These are phyloP conservation scores for Linnemannia zychae DNA, from an alignment of 192 early-diverging fungal genomes.

Conservation along the genomic window DNA sequence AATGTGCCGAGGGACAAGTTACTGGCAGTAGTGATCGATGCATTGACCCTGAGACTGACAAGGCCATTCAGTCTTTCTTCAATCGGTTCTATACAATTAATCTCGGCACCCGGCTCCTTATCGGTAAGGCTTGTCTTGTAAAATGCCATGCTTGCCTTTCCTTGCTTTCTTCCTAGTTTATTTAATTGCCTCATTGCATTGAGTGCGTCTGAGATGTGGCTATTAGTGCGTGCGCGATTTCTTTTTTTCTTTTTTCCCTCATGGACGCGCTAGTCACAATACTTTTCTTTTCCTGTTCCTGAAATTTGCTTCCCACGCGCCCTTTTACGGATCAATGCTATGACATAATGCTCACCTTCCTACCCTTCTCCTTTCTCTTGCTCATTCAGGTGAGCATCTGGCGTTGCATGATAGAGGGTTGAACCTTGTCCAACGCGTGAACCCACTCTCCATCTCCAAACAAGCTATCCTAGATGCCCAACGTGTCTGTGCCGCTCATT, in stretches of 20 bases:
- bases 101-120: slow-evolving; percentile 72
- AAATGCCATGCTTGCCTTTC: not conserved
- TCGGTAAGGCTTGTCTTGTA: slow-evolving; percentile 33
- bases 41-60: slow-evolving; percentile 59
- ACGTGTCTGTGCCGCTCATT: slow-evolving; percentile 60
- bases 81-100: slow-evolving; percentile 74
- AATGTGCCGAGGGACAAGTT: not conserved
- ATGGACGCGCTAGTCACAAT: not conserved
- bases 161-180: not conserved
- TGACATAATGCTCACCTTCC: not conserved
- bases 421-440: slow-evolving; percentile 70
- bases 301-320: not conserved
- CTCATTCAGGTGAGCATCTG: slow-evolving; percentile 63
- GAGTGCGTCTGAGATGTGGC: not conserved
- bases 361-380: not conserved
- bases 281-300: not conserved
- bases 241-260: slow-evolving; percentile 23
- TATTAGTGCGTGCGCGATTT: slow-evolving; percentile 1
- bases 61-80: slow-evolving; percentile 66
- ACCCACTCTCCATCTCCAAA: slow-evolving; percentile 65
- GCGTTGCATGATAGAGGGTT: slow-evolving; percentile 66
- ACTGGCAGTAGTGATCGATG: slow-evolving; percentile 49
- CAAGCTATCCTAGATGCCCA: slow-evolving; percentile 64
- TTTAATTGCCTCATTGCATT: not conserved
- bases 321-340: not conserved